Evolutionary conservation across 371 early-diverging fungal genomes (phyloP).

Genomic region (Mortierella sp.): DNA sequence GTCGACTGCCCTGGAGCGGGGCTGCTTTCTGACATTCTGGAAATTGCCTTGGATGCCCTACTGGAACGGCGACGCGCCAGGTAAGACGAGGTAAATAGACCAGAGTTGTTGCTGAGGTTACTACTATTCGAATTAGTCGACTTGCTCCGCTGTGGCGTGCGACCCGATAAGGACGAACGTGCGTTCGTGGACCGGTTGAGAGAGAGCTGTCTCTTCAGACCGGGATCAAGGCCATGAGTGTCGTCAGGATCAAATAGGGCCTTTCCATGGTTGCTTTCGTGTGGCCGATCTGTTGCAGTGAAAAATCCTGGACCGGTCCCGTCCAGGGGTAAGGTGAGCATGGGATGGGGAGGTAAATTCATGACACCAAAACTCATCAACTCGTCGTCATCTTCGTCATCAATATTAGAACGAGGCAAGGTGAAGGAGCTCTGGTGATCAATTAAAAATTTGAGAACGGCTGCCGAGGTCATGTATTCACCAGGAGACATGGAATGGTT

Average conservation of each 20-base stretch:
- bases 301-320: conserved; percentile 23
- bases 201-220: conserved; percentile 34
- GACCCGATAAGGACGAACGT: conserved; percentile 38
- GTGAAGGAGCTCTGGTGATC: conserved; percentile 58
- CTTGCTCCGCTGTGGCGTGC: conserved; percentile 32
- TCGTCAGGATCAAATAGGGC: conserved; percentile 35
- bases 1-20: too few species aligned
- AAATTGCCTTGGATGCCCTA: conserved; percentile 29
- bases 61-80: conserved; percentile 31
- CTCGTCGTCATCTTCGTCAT: conserved; percentile 47
- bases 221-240: conserved; percentile 21
- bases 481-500: conserved; percentile 64
- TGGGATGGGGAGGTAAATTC: not conserved
- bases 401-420: conserved; percentile 52
- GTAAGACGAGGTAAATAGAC: conserved; percentile 22
- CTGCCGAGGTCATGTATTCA: conserved; percentile 66
- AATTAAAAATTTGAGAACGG: conserved; percentile 67
- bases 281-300: conserved; percentile 35
- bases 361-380: conserved; percentile 25
- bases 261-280: conserved; percentile 8
- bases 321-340: conserved; percentile 7
- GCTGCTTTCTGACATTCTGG: conserved; percentile 7
- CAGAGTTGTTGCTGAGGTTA: conserved; percentile 27
- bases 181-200: conserved; percentile 37
- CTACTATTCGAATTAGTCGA: conserved; percentile 46